Base-by-base conservation (phyloP, 257 asterid genomes). In the Coffea eugenioides region DNA sequence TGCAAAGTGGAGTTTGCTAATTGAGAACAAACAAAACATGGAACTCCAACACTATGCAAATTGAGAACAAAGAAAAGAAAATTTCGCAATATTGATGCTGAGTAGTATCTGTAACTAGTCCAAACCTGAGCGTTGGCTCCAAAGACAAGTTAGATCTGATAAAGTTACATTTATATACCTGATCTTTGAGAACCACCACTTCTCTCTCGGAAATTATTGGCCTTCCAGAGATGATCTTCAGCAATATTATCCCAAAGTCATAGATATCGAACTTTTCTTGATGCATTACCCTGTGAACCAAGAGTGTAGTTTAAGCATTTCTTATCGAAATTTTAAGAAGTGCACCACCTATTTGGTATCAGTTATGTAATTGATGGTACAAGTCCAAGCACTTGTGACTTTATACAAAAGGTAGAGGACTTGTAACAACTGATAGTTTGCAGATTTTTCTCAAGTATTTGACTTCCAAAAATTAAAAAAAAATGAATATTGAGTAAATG, bases 181-280 rank as follows among this genome's bases (percentile, higher is more conserved):
- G 90, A 75, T 91, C 82, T 83, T 82, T 89, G 64, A 90, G 80
- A 51, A 82, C 81, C 77, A 86, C 88, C 41, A 86, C 84, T 69
- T 85, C 97, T 85, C 97, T 83, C 39, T 81, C 83, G 73, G 92
- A 85, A 84, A 82, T 83, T 80, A 91, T 79, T 14, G 86, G 86
- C 84, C 81, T 92, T 73, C 98, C 97, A 0, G 89, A 67, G 76
- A 95, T 91, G 66, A 93, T 79, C 90, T 95, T 97, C 77, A 93
- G 89, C 76, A 95, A 81, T 65, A 95, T 88, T 45, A 90, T 90
- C 51, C 99, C 99, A 15, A 93, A 92, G 82, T 91, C 97, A 57
- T 92, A 89, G 20, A 91, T 88, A 70, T 92, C 98, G 34, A 68
- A 73, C 89, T 92, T 93, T 67, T 89, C 97, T 75, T 85, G 92